Evolutionary conservation across 176 grass and related monocot species (phyloP).

Genomic region (Aegilops longissima): DNA sequence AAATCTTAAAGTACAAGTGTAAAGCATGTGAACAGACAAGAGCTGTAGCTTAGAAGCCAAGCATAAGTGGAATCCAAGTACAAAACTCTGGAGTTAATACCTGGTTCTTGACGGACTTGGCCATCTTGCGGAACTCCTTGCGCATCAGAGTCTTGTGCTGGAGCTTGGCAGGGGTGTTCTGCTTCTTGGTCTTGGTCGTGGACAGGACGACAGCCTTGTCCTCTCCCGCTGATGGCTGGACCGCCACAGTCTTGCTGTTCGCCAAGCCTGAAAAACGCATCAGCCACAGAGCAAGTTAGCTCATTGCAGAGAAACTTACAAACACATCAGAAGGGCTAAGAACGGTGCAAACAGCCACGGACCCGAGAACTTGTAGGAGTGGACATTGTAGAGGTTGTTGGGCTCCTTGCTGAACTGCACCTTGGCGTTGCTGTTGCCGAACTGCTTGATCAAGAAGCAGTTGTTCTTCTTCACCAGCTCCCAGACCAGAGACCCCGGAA

Average conservation of each 20-base stretch:
- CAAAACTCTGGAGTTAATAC: constrained; percentile 26
- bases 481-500: constrained; percentile 84
- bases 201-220: constrained; percentile 55
- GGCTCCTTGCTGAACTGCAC: constrained; percentile 97
- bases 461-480: constrained; percentile 96
- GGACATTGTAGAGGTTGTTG: constrained; percentile 89
- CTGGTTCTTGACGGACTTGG: constrained; percentile 85
- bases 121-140: constrained; percentile 92
- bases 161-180: constrained; percentile 54
- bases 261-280: constrained; percentile 58
- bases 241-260: constrained; percentile 64
- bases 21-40: too few relatives aligned
- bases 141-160: constrained; percentile 66
- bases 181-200: constrained; percentile 73
- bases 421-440: constrained; percentile 81
- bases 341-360: not conserved
- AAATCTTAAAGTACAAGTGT: too few relatives aligned
- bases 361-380: constrained; percentile 96
- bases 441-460: constrained; percentile 83
- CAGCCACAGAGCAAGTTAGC: not conserved
- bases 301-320: accelerated
- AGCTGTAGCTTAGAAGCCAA: constrained; percentile 36
- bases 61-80: constrained; percentile 35
- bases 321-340: not conserved
- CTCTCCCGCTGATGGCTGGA: constrained; percentile 48